These are phyloP conservation scores for Fraxinus pennsylvanica DNA, from an alignment of 257 asterid genomes.

Conservation along the genomic window DNA sequence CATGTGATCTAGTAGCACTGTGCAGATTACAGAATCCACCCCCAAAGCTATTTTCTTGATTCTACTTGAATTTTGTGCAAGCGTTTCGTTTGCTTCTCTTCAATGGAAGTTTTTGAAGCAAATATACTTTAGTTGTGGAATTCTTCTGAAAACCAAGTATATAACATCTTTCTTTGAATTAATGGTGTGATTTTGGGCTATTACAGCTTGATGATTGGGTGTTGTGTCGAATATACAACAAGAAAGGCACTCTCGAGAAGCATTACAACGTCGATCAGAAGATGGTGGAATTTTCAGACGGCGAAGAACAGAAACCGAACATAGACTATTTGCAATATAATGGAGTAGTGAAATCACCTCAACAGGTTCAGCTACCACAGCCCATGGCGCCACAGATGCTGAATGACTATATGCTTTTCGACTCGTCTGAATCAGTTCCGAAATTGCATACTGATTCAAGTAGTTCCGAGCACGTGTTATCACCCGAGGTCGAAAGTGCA, in stretches of 20 bases:
- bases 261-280: constrained; percentile 43
- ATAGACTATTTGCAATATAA: constrained; percentile 5
- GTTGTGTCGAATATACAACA: constrained; percentile 62
- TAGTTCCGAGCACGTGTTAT: constrained; percentile 56
- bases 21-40: too few species aligned
- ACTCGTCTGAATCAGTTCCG: constrained; percentile 52
- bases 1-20: background rate
- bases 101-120: background rate
- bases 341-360: constrained; percentile 9
- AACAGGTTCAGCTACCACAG: constrained; percentile 9
- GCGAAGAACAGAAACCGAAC: constrained; percentile 50
- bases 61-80: too few species aligned
- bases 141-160: background rate
- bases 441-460: constrained; percentile 65
- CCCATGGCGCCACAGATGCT: constrained; percentile 1
- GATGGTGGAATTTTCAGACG: constrained; percentile 47
- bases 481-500: constrained; percentile 65
- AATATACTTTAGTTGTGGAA: too few species aligned
- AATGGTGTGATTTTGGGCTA: constrained; percentile 3
- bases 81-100: background rate
- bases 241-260: constrained; percentile 56
- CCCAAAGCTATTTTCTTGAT: too few species aligned
- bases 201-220: constrained; percentile 71
- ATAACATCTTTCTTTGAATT: constrained; percentile 1
- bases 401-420: constrained; percentile 36